Evolutionary conservation across 1,139 yeast species (phyloP).

Genomic region (Dujonia santamariae): DNA sequence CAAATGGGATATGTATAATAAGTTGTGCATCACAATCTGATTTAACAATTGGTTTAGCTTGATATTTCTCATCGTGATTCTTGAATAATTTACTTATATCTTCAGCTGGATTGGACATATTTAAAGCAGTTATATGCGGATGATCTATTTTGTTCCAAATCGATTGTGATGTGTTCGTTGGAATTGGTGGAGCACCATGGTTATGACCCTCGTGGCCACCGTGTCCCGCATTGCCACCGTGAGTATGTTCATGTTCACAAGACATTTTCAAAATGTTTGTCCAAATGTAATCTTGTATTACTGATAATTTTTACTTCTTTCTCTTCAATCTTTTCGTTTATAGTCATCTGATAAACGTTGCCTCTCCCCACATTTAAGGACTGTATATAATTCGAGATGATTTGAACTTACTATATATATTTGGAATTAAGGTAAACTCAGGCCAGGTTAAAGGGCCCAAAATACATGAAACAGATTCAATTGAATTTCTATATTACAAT

Average conservation of each 20-base stretch:
- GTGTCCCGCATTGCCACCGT: conserved; percentile 16
- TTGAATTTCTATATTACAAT: no score
- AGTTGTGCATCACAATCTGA: conserved; percentile 85
- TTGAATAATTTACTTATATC: conserved; percentile 55
- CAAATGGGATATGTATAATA: conserved; percentile 67
- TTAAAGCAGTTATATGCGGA: conserved; percentile 61
- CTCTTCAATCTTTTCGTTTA: no score
- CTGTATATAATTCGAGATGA: no score
- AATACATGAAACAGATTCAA: no score
- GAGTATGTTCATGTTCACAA: conserved; percentile 38
- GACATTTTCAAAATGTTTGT: conserved; percentile 23
- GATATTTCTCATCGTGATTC: conserved; percentile 35
- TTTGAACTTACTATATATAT: no score
- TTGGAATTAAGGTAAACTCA: no score
- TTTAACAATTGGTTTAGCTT: conserved; percentile 47
- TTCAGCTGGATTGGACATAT: conserved; percentile 50
- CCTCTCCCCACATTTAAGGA: no score
- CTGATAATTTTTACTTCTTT: no score
- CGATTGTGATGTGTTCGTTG: conserved; percentile 70
- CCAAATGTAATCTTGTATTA: no score
- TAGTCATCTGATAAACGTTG: no score
- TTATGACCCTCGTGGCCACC: conserved; percentile 21
- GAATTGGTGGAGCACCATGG: conserved; percentile 59
- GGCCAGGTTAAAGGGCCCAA: no score
- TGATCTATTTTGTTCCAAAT: conserved; percentile 61